A percentile compares a stretch with the other conserved stretches of the same genome.
Evolutionary conservation across 441 rosid genomes (phyloP).

Genomic region (Croton laevigatus): DNA sequence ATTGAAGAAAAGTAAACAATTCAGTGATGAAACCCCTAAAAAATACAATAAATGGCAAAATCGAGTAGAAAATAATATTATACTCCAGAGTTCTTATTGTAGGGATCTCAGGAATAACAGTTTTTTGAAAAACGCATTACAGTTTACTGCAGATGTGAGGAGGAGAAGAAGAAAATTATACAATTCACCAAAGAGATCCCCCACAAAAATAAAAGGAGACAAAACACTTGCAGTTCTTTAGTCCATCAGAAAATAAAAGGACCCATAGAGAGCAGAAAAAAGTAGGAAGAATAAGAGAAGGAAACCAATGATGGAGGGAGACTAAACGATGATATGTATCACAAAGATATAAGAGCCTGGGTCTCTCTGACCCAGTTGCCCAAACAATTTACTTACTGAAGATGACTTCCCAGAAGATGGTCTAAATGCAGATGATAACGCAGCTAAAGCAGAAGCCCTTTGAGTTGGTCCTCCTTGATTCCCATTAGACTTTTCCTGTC

Average conservation of each 20-base stretch:
- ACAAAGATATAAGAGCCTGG: not conserved
- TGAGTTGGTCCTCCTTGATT: conserved; percentile 91
- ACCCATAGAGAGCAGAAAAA: not conserved
- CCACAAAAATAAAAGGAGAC: not conserved
- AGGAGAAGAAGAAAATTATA: not conserved
- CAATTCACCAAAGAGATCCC: not conserved
- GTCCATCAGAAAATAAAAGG: not conserved
- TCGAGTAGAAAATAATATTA: not conserved
- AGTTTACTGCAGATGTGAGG: not conserved
- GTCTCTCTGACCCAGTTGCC: conserved; percentile 7
- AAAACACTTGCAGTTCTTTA: not conserved
- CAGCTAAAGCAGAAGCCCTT: conserved; percentile 99
- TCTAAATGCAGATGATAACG: conserved; percentile 83
- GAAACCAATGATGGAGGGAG: not conserved
- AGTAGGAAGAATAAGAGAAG: not conserved
- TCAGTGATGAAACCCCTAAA: no score
- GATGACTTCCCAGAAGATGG: conserved; percentile 61
- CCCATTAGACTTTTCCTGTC: conserved; percentile 80
- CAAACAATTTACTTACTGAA: conserved; percentile 37
- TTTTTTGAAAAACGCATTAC: not conserved
- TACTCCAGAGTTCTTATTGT: not conserved
- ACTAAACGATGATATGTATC: not conserved
- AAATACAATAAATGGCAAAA: not conserved
- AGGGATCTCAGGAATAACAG: not conserved
- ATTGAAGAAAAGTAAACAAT: no score